phyloP scores from a whole-genome alignment of 257 asterid genomes.

The Nyctanthes arbortristis region DNA sequence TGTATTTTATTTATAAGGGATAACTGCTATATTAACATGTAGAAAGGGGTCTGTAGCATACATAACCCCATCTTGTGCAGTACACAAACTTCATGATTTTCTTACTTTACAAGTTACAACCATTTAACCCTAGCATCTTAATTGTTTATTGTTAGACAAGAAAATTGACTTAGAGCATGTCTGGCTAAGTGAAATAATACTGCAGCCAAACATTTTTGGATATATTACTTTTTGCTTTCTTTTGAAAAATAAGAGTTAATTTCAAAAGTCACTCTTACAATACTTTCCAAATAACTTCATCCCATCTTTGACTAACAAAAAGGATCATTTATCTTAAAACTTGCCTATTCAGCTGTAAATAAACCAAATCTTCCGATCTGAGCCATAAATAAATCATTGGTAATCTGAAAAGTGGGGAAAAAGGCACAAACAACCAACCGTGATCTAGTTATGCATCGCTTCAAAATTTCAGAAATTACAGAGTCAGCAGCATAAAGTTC shows the following conservation, averaged over 20 bases:
- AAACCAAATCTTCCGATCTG: too few species aligned
- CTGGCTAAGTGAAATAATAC: background rate
- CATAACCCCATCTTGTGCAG: background rate
- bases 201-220: background rate
- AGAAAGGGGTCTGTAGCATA: background rate
- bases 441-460: background rate
- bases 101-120: slow-evolving; percentile 11
- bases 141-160: background rate
- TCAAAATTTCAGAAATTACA: background rate
- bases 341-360: too few species aligned
- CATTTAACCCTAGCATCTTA: background rate
- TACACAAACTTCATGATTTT: background rate
- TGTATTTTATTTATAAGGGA: background rate
- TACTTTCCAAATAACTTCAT: background rate
- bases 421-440: background rate
- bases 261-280: background rate
- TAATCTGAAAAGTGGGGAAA: background rate
- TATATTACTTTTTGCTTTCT: too few species aligned
- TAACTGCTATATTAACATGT: background rate
- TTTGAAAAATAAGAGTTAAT: too few species aligned
- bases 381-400: slow-evolving; percentile 1
- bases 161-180: background rate
- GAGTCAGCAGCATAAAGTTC: background rate
- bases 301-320: background rate
- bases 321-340: background rate